Evolutionary conservation across 306 rosid species (phyloP).

Genomic region (Luffa aegyptiaca): DNA sequence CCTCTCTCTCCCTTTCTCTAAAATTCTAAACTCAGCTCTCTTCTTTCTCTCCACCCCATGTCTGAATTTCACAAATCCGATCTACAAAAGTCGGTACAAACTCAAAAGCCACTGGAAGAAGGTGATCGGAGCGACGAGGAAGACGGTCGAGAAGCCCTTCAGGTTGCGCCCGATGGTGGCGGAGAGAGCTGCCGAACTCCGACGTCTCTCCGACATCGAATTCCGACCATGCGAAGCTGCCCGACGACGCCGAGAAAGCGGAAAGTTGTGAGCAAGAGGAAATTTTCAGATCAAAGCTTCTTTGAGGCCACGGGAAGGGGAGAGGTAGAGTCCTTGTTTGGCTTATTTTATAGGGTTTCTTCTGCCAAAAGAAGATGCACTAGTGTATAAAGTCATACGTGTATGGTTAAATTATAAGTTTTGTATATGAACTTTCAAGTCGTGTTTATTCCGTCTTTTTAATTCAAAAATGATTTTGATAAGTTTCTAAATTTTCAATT

Average conservation of each 20-base stretch:
- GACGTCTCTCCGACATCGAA: background rate
- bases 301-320: background rate
- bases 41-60: background rate
- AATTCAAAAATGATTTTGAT: background rate
- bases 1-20: background rate
- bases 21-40: background rate
- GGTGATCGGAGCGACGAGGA: background rate
- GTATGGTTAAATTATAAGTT: background rate
- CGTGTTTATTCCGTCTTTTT: background rate
- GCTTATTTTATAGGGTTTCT: background rate
- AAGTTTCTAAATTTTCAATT: background rate
- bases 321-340: constrained; percentile 12
- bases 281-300: background rate
- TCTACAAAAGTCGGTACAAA: background rate
- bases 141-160: background rate
- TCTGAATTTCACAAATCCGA: background rate
- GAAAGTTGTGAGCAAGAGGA: background rate
- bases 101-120: background rate
- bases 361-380: background rate
- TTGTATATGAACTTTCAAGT: background rate
- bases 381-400: background rate
- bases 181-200: background rate
- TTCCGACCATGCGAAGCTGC: background rate
- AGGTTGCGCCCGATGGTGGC: background rate
- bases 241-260: background rate